A percentile compares a stretch with the other conserved stretches of the same genome.
phyloP scores from a whole-genome alignment of 768 basidiomycete genomes.

The Lactifluus subvellereus region DNA sequence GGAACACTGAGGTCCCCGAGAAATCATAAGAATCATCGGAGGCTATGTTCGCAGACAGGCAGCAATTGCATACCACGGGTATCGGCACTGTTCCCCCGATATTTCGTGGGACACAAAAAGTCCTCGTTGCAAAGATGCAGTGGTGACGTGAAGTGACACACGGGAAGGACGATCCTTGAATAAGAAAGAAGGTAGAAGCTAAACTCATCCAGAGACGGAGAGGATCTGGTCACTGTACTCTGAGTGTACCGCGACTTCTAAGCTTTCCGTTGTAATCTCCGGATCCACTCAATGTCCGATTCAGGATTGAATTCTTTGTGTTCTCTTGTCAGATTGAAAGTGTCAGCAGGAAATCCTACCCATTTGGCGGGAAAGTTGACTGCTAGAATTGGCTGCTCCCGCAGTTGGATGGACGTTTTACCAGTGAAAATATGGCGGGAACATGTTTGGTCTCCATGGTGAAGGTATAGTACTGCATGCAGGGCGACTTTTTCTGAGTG shows the following conservation, averaged over 20 bases:
- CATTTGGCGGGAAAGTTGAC: neutral
- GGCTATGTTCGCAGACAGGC: neutral
- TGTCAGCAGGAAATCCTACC: neutral
- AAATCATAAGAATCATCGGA: neutral
- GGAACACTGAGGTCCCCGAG: neutral
- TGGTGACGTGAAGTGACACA: neutral
- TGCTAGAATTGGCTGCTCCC: neutral
- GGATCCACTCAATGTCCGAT: neutral
- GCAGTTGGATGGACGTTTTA: neutral
- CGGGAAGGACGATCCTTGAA: neutral
- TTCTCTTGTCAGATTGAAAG: neutral
- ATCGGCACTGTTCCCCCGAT: neutral
- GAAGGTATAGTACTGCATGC: no score
- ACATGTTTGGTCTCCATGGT: no score
- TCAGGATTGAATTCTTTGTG: neutral
- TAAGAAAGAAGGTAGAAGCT: neutral
- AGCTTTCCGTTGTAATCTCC: no score
- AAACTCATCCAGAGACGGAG: neutral
- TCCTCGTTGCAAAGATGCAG: neutral
- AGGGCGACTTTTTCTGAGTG: no score
- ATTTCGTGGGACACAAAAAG: neutral
- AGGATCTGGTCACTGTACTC: neutral
- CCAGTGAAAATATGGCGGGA: no score
- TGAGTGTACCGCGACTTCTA: neutral
- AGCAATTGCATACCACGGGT: neutral